These are phyloP conservation scores for Heterobasidion irregulare DNA, from an alignment of 1,284 basidiomycete species.

Conservation along the genomic window DNA sequence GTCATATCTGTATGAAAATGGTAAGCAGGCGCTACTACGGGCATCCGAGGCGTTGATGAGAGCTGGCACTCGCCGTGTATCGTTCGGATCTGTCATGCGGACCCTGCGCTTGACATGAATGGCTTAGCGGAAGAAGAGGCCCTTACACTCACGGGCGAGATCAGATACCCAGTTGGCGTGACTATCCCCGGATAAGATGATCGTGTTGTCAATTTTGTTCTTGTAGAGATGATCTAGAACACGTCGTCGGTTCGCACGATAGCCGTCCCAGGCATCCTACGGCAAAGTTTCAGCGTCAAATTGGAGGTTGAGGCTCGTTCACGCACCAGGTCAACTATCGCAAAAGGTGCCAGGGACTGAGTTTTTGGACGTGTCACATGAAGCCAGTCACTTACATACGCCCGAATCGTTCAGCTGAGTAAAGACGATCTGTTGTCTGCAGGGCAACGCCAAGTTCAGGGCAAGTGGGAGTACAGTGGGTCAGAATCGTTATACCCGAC, in stretches of 20 bases:
- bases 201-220: slow-evolving; percentile 48
- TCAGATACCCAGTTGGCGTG: slow-evolving; percentile 61
- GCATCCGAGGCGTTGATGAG: slow-evolving; percentile 8
- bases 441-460: background rate
- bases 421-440: slow-evolving; percentile 50
- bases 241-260: slow-evolving; percentile 48
- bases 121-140: background rate
- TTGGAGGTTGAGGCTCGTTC: too few species aligned
- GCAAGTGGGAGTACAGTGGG: background rate
- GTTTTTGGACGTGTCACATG: background rate
- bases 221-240: slow-evolving; percentile 45
- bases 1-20: slow-evolving; percentile 32
- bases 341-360: slow-evolving; percentile 2
- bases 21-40: background rate
- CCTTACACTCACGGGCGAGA: slow-evolving; percentile 35
- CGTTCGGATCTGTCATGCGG: background rate
- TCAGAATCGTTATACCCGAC: slow-evolving; percentile 30
- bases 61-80: slow-evolving; percentile 24
- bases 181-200: slow-evolving; percentile 57
- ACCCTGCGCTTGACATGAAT: background rate
- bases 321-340: slow-evolving; percentile 11
- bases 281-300: background rate
- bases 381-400: slow-evolving; percentile 22
- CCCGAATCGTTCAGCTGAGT: slow-evolving; percentile 35
- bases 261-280: slow-evolving; percentile 58